Base-by-base conservation (phyloP, 2,329 filamentous ascomycete species). In the Pseudocercospora fuligena region DNA sequence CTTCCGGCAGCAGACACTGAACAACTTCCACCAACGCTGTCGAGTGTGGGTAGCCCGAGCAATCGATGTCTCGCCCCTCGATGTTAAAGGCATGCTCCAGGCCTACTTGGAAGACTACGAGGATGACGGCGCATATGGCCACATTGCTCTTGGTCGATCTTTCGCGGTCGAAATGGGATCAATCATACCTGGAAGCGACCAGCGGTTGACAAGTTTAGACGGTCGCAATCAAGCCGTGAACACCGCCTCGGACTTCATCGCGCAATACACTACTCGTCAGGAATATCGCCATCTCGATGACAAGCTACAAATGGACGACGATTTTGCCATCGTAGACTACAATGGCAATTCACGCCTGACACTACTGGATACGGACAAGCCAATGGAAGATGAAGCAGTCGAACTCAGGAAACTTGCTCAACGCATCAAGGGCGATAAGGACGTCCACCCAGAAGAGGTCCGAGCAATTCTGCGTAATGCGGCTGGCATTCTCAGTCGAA, bases 81-180 rank as follows among this genome's bases (percentile, higher is more conserved):
- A 99, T 78, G 89, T 98, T 67, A 99, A 99, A 80, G 95, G 96
- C 0, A 84, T 99, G 21, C 84, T 99, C 51, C 95, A 97, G 80
- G 98, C 95, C 0, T 98, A 99, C 77, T 85, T 99, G 16, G 97
- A 96, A 0, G 94, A 97, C 72, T 97, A 94, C 73, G 91, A 96
- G 68, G 94, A 98, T 71, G 92, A 97, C 70, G 92, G 92, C 59
- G 89, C 90, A 1, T 97, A 97, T 75, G 95, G 94, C 0, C 93
- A 97, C 78, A 89, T 98, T 68, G 94, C 94, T 0, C 85, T 99
- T 16, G 96, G 95, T 11, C 87, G 96, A 66, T 98, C 95, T 0
- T 97, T 99, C 78, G 95, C 95, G 14, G 82, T 97, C 29, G 93
- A 99, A 75, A 92, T 98, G 83, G 95, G 95, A 3, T 92, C 92